A percentile compares a stretch with the other conserved stretches of the same genome.
Conservation (phyloP, 768 basidiomycete genomes). For the Suillus placidus region DNA sequence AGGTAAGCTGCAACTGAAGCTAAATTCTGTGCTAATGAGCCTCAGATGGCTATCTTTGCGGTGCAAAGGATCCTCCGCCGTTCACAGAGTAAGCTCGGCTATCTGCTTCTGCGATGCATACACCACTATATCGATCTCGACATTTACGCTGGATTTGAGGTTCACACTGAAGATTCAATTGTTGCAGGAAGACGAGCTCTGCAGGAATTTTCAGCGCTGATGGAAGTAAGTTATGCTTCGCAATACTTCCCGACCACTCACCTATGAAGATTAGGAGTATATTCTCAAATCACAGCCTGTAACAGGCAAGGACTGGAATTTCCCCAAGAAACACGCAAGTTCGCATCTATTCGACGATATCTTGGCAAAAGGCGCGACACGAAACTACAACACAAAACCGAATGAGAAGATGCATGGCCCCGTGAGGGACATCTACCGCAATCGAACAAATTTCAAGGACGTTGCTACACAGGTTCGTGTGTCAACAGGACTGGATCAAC, state of each 20-base stretch:
- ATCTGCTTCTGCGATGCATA: conserved; percentile 31
- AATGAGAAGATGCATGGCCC: conserved; percentile 35
- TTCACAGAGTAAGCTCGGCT: conserved; percentile 18
- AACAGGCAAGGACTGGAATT: conserved; percentile 32
- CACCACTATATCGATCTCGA: conserved; percentile 35
- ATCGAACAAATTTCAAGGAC: conserved; percentile 38
- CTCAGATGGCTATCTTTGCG: neutral
- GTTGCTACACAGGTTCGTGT: conserved; percentile 33
- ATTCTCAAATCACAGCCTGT: neutral
- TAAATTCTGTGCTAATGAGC: neutral
- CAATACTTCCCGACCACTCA: neutral
- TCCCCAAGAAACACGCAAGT: conserved; percentile 37
- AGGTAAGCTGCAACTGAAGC: neutral
- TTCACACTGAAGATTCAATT: conserved; percentile 36
- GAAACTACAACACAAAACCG: conserved; percentile 35
- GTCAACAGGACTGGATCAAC: neutral
- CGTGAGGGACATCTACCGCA: conserved; percentile 28
- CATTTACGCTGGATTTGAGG: conserved; percentile 32
- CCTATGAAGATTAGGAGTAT: conserved; percentile 6
- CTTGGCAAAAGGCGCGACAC: conserved; percentile 31
- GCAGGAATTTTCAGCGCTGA: conserved; percentile 17
- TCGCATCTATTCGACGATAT: conserved; percentile 37
- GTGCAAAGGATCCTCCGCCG: neutral
- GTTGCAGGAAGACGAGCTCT: conserved; percentile 23
- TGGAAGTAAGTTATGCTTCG: conserved; percentile 23